phyloP scores from a whole-genome alignment of 805 yeast genomes.

The Trichomonascus vanleenenianus region DNA sequence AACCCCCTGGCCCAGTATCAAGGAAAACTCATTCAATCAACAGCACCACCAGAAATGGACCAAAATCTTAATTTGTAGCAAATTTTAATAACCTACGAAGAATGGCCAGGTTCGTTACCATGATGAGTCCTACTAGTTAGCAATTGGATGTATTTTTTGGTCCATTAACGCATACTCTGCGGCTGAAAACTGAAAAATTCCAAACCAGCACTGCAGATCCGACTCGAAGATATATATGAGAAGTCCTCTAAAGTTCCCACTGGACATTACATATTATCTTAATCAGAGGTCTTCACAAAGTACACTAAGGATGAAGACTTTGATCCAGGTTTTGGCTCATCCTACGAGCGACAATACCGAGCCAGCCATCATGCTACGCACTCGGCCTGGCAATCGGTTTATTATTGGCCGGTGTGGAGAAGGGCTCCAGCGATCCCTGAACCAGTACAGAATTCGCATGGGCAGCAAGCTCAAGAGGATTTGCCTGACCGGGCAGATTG shows the following conservation, averaged over 20 bases:
- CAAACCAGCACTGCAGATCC: background rate
- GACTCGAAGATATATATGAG: background rate
- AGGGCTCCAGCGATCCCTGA: constrained; percentile 73
- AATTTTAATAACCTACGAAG: too few relatives aligned
- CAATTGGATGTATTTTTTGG: too few relatives aligned
- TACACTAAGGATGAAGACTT: constrained; percentile 20
- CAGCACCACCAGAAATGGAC: too few relatives aligned
- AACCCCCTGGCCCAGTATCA: too few relatives aligned
- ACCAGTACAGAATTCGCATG: constrained; percentile 50
- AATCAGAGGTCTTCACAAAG: too few relatives aligned
- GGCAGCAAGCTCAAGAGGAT: constrained; percentile 49
- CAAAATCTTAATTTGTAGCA: too few relatives aligned
- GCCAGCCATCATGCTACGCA: constrained; percentile 41
- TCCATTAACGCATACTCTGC: too few relatives aligned
- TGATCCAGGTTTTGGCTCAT: constrained; percentile 29
- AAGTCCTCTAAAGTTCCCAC: background rate
- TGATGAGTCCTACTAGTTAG: too few relatives aligned
- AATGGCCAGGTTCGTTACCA: too few relatives aligned
- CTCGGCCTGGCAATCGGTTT: constrained; percentile 45
- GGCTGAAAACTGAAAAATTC: background rate
- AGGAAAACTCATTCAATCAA: too few relatives aligned
- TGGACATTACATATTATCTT: too few relatives aligned
- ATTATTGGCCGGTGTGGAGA: constrained; percentile 78
- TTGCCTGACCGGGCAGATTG: constrained; percentile 69
- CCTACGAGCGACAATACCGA: constrained; percentile 41